A percentile compares a stretch with the other conserved stretches of the same genome.
Conservation (phyloP, 495 filamentous ascomycete species). For the Talaromyces trachyspermus region DNA sequence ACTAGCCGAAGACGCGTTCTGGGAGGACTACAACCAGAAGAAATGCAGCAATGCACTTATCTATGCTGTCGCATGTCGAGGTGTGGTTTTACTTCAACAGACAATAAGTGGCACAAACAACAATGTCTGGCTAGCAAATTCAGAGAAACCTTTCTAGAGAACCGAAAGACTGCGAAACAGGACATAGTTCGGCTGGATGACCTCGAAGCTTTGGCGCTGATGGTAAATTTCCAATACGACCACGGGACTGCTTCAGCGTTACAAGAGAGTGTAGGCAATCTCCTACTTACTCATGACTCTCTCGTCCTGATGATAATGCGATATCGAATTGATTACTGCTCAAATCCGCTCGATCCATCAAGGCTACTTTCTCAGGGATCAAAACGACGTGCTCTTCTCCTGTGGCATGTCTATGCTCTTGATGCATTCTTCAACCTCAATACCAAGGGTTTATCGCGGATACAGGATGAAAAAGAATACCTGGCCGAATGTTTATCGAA, state of each 20-base stretch:
- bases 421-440: conserved; percentile 13
- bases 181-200: conserved; percentile 10
- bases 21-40: conserved; percentile 7
- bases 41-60: conserved; percentile 6
- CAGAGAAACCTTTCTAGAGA: conserved; percentile 5
- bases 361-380: neutral
- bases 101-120: conserved; percentile 9
- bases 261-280: neutral
- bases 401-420: conserved; percentile 15
- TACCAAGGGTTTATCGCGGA: conserved; percentile 10
- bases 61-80: conserved; percentile 12
- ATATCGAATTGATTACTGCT: neutral
- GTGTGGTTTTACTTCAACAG: conserved; percentile 10
- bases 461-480: conserved; percentile 1
- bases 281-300: conserved; percentile 11
- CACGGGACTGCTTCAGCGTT: neutral
- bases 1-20: conserved; percentile 11
- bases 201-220: conserved; percentile 14
- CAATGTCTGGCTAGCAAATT: conserved; percentile 7
- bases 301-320: conserved; percentile 12
- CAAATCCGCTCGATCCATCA: neutral
- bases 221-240: conserved; percentile 13
- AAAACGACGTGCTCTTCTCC: conserved; percentile 9
- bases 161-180: neutral
- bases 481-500: neutral